phyloP scores from a whole-genome alignment of 805 yeast species.

The Teunomyces pallodes region DNA sequence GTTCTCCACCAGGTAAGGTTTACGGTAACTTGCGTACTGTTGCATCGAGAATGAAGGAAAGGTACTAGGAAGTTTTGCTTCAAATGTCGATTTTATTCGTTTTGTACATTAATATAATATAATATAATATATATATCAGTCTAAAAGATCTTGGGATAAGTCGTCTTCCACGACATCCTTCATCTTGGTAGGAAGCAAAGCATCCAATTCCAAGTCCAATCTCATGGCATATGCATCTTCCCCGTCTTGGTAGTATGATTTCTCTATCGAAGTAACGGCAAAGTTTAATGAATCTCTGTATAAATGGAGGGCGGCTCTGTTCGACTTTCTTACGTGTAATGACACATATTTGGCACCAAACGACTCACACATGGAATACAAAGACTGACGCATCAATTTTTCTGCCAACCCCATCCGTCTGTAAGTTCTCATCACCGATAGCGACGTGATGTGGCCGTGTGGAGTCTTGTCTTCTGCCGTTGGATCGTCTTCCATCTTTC shows the following conservation, averaged over 20 bases:
- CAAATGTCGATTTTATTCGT: background rate
- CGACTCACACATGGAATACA: conserved; percentile 77
- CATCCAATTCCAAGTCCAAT: conserved; percentile 59
- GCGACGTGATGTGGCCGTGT: conserved; percentile 91
- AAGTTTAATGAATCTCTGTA: conserved; percentile 83
- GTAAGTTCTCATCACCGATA: conserved; percentile 93
- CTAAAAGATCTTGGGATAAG: conserved; percentile 37
- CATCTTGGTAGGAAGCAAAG: conserved; percentile 54
- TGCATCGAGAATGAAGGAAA: conserved; percentile 95
- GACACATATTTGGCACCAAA: conserved; percentile 82
- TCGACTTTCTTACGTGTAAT: conserved; percentile 89
- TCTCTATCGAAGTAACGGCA: conserved; percentile 78
- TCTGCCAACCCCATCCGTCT: conserved; percentile 95
- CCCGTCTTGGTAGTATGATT: conserved; percentile 91
- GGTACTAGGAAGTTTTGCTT: conserved; percentile 51
- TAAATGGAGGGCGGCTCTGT: conserved; percentile 89
- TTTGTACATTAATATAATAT: conserved; percentile 3
- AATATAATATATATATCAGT: conserved; percentile 2
- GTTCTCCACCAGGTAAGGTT: conserved; percentile 98
- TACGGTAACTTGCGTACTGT: conserved; percentile 96
- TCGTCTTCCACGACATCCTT: conserved; percentile 52
- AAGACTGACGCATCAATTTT: conserved; percentile 79
- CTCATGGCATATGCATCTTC: conserved; percentile 98
- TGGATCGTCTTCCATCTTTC: conserved; percentile 96
- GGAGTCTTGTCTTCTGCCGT: conserved; percentile 68